phyloP scores from a whole-genome alignment of 1,284 basidiomycete species.

The Pseudozyma thailandica region DNA sequence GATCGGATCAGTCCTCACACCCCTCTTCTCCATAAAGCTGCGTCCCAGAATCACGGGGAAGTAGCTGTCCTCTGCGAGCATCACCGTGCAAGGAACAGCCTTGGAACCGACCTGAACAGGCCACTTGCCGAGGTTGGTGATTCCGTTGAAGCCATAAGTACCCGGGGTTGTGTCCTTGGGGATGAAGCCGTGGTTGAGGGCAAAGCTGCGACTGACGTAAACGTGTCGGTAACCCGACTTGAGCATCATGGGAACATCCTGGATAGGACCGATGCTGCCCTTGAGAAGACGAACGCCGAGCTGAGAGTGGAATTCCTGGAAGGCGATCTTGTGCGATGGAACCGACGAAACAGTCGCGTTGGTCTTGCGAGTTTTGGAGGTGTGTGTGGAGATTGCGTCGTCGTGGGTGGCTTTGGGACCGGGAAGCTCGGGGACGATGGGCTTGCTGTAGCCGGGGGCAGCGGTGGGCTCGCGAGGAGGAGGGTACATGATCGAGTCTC shows the following conservation, averaged over 20 bases:
- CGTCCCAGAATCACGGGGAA: conserved; percentile 96
- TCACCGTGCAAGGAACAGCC: conserved; percentile 71
- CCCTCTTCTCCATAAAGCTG: conserved; percentile 90
- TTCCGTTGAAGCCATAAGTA: conserved; percentile 82
- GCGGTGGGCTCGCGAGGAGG: conserved; percentile 58
- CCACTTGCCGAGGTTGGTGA: conserved; percentile 71
- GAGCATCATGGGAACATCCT: conserved; percentile 80
- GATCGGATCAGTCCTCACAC: conserved; percentile 73
- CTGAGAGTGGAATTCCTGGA: conserved; percentile 67
- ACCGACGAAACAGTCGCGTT: conserved; percentile 42
- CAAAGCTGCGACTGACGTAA: conserved; percentile 94
- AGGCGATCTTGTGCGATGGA: conserved; percentile 65
- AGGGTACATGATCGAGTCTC: conserved; percentile 67
- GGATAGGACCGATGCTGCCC: conserved; percentile 88
- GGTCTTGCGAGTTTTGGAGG: conserved; percentile 58
- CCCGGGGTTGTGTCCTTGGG: conserved; percentile 77
- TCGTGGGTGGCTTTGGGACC: conserved; percentile 27
- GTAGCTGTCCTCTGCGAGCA: conserved; percentile 89
- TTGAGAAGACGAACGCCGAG: conserved; percentile 88
- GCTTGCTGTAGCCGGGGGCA: conserved; percentile 57
- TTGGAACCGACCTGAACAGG: conserved; percentile 71
- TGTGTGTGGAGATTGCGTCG: conserved; percentile 53
- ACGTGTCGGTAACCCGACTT: conserved; percentile 94
- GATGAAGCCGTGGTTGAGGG: conserved; percentile 87
- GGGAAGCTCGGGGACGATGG: conserved; percentile 48